Evolutionary conservation across 192 early-diverging fungal genomes (phyloP).

Genomic region (Dispira simplex): DNA sequence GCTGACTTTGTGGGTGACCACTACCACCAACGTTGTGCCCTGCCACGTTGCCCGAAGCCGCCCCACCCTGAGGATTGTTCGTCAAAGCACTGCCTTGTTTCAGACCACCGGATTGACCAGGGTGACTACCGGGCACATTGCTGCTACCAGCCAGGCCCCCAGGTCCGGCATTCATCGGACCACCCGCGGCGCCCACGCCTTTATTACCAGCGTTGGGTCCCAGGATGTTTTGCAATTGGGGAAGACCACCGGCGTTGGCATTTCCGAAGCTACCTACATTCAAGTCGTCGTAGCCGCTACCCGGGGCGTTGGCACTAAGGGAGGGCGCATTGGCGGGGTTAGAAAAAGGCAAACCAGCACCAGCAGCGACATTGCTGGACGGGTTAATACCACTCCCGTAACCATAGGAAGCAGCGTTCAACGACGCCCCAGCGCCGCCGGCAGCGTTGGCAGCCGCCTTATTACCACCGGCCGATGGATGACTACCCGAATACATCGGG

Average conservation of each 20-base stretch:
- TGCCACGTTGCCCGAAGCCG: background rate
- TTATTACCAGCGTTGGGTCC: background rate
- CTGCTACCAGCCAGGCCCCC: slow-evolving; percentile 4
- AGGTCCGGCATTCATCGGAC: background rate
- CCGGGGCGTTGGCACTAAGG: background rate
- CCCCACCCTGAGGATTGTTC: too few relatives aligned
- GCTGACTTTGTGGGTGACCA: background rate
- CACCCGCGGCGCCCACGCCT: background rate
- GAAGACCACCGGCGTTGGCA: background rate
- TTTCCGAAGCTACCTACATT: background rate
- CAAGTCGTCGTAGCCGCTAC: slow-evolving; percentile 9
- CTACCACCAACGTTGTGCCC: background rate
- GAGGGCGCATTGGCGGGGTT: background rate
- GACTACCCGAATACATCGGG: slow-evolving; percentile 48
- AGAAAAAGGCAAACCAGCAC: background rate
- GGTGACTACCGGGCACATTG: background rate
- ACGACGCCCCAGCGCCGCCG: background rate
- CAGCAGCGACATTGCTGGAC: too few relatives aligned
- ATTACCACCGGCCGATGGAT: background rate
- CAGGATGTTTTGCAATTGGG: slow-evolving; percentile 10
- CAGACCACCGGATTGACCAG: background rate
- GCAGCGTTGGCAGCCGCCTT: background rate
- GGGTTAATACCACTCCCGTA: slow-evolving; percentile 2
- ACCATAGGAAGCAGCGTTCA: slow-evolving; percentile 1
- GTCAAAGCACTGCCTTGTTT: too few relatives aligned